Conservation (phyloP, 768 basidiomycete genomes). For the Suillus tomentosus region DNA sequence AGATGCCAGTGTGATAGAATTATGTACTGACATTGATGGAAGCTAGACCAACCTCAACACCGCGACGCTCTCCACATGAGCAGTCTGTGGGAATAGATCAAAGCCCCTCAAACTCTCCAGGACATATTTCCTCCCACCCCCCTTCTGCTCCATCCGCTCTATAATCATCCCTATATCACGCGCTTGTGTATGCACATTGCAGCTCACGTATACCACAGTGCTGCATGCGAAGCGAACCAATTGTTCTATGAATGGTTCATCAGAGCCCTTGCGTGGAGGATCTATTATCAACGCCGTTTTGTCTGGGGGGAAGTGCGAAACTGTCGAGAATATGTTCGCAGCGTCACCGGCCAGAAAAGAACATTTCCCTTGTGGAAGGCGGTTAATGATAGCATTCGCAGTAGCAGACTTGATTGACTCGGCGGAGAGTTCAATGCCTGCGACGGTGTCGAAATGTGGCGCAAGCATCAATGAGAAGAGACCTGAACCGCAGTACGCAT, state of each 20-base stretch:
- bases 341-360: slow-evolving; percentile 82
- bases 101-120: slow-evolving; percentile 87
- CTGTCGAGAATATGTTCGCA: slow-evolving; percentile 76
- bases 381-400: slow-evolving; percentile 66
- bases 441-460: slow-evolving; percentile 68
- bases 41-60: slow-evolving; percentile 52
- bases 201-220: slow-evolving; percentile 88
- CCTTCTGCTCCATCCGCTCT: slow-evolving; percentile 43
- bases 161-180: slow-evolving; percentile 81
- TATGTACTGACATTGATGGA: background rate
- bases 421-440: slow-evolving; percentile 84
- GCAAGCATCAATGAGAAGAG: slow-evolving; percentile 87
- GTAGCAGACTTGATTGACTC: slow-evolving; percentile 72
- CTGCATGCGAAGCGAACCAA: slow-evolving; percentile 66
- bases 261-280: slow-evolving; percentile 95
- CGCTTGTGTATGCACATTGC: slow-evolving; percentile 93
- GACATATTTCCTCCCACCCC: slow-evolving; percentile 56
- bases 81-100: slow-evolving; percentile 95
- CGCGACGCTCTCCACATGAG: slow-evolving; percentile 87
- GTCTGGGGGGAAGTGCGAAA: slow-evolving; percentile 62
- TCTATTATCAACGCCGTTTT: slow-evolving; percentile 79
- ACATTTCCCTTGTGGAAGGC: slow-evolving; percentile 55
- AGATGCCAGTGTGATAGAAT: background rate
- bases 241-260: slow-evolving; percentile 76
- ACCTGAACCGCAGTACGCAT: slow-evolving; percentile 91